Conservation (phyloP, 441 rosid genomes). For the Gossypium schwendimanii region DNA sequence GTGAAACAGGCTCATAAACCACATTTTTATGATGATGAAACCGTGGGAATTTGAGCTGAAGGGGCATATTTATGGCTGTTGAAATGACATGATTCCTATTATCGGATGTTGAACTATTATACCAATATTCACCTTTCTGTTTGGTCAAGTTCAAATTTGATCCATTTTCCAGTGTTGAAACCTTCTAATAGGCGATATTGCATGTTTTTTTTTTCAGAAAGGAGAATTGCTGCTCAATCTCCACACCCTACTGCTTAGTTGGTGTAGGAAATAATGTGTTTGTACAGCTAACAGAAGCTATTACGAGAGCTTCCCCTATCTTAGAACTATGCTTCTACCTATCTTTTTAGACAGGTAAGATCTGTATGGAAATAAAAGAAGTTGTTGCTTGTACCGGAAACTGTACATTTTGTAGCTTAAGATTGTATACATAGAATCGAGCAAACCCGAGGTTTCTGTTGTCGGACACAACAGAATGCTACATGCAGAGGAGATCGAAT, state of each 20-base stretch:
- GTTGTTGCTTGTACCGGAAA: conserved; percentile 43
- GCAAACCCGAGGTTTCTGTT: conserved; percentile 38
- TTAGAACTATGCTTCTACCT: conserved; percentile 30
- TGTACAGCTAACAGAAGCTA: conserved; percentile 85
- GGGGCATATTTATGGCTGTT: background rate
- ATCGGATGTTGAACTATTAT: background rate
- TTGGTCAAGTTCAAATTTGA: background rate
- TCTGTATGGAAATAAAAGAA: conserved; percentile 37
- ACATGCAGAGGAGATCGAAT: conserved; percentile 24
- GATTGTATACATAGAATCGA: conserved; percentile 42
- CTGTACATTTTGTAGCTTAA: conserved; percentile 79
- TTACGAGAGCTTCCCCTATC: conserved; percentile 37
- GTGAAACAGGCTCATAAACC: too few species aligned
- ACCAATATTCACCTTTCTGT: background rate
- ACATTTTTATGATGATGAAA: background rate
- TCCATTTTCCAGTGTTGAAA: background rate
- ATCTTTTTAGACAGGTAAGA: conserved; percentile 44
- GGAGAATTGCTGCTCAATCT: conserved; percentile 76
- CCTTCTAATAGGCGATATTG: conserved; percentile 3
- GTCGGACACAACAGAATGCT: conserved; percentile 28
- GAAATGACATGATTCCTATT: background rate
- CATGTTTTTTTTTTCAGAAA: conserved; percentile 48
- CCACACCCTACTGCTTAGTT: conserved; percentile 41
- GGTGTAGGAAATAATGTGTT: conserved; percentile 43
- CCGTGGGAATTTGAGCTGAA: background rate